Evolutionary conservation across 1,139 yeast genomes (phyloP), one percentile per base, ranked within the genome.

Genomic region (Eremothecium coryli): DNA sequence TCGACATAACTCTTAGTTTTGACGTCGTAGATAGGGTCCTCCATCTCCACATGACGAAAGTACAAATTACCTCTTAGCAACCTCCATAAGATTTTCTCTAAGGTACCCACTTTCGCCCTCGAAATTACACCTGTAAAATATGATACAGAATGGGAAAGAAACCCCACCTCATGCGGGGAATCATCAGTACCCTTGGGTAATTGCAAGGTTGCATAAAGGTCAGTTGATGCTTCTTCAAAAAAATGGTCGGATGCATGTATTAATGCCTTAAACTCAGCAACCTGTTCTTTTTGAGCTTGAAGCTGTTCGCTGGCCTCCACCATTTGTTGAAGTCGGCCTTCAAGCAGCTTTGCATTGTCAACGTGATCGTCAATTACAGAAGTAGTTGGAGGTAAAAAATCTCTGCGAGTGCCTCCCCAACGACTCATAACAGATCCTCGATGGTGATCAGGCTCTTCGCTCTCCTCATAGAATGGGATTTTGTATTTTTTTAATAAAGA

Each of bases 71-170:
- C 96, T 59, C 96, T 76, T 48, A 90, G 68, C 2, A 78, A 77
- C 61, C 98, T 73, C 97, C 97, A 90, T 44, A 93, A 67, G 36
- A 93, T 85, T 49, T 85, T 82, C 56, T 86, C 94, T 46, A 90
- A 65, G 3, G 82, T 69, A 31, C 68, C 65, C 35, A 80, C 75
- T 53, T 82, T 82, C 17, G 71, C 72, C 39, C 93, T 72, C 41
- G 76, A 73, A 33, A 93, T 80, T 7, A 85, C 84, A 48, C 98
- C 98, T 17, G 93, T 69, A 26, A 88, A 77, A 48, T 82, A 84
- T 41, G 40, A 62, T 55, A 27, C 36, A n/a, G 39, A 36, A 18
- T 21, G 23, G 4, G 39, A 29, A 7, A 26, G 14, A 29, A 40
- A 39, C 28, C 41, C 38, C 23, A 38, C 46, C 22, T 35, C 39